A percentile compares a stretch with the other conserved stretches of the same genome.
phyloP scores from a whole-genome alignment of 2,329 filamentous ascomycete species.

The Cladosporium sp. region DNA sequence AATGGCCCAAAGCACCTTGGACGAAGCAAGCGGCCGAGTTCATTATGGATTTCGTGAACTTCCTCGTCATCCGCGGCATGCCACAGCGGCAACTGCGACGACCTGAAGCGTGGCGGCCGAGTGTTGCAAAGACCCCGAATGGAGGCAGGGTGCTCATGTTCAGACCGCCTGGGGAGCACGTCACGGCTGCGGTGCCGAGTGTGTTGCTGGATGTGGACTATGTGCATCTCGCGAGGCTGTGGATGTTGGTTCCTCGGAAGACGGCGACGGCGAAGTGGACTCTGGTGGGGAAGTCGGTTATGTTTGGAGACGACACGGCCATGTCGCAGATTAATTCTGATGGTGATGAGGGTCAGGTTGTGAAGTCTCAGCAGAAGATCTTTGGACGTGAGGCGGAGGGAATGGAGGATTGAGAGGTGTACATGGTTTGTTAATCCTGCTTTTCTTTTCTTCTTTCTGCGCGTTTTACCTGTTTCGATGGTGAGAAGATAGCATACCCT shows the following conservation, averaged over 20 bases:
- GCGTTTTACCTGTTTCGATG: background rate
- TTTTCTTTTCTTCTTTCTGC: background rate
- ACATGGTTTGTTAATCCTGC: background rate
- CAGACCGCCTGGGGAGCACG: slow-evolving; percentile 20
- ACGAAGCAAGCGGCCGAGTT: slow-evolving; percentile 26
- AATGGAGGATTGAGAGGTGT: background rate
- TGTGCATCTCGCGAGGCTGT: slow-evolving; percentile 29
- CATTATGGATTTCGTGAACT: slow-evolving; percentile 33
- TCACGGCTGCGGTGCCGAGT: slow-evolving; percentile 26
- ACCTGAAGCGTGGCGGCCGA: slow-evolving; percentile 27
- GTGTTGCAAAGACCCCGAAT: slow-evolving; percentile 21
- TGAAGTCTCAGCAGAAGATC: slow-evolving; percentile 15
- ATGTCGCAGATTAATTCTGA: slow-evolving; percentile 21
- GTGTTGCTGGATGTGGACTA: slow-evolving; percentile 29
- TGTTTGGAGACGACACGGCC: slow-evolving; percentile 36
- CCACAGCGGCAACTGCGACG: slow-evolving; percentile 27
- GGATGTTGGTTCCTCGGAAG: slow-evolving; percentile 34
- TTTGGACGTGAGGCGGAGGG: slow-evolving; percentile 17
- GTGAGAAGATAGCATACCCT: slow-evolving; percentile 1
- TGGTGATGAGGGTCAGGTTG: slow-evolving; percentile 19
- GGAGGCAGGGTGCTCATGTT: slow-evolving; percentile 29
- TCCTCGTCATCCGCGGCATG: slow-evolving; percentile 30
- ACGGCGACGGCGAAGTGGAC: slow-evolving; percentile 34
- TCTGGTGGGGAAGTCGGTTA: slow-evolving; percentile 34
- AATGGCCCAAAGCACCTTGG: slow-evolving; percentile 28